phyloP scores from a whole-genome alignment of 345 rosid species.

The Euclidium syriacum region DNA sequence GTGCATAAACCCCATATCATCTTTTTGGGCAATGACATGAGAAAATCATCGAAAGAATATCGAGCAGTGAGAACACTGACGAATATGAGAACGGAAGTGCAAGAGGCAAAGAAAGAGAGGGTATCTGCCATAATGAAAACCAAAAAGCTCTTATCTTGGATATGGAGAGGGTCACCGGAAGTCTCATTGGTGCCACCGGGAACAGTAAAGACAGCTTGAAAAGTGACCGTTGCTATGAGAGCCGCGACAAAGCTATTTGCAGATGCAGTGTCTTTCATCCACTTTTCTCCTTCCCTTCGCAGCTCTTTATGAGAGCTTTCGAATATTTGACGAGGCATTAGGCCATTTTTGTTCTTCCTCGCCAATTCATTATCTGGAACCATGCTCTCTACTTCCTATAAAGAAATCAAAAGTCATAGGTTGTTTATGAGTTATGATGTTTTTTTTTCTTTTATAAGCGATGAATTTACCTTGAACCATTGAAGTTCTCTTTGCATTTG shows the following conservation, averaged over 20 bases:
- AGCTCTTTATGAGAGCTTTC: not conserved
- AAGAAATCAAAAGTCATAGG: no score
- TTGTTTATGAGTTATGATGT: not conserved
- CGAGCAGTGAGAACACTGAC: slow-evolving; percentile 23
- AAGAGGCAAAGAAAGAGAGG: slow-evolving; percentile 19
- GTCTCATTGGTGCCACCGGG: slow-evolving; percentile 19
- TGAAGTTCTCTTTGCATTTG: not conserved
- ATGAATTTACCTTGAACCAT: not conserved
- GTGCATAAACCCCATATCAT: slow-evolving; percentile 8
- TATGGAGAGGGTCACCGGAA: slow-evolving; percentile 9
- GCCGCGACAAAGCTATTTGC: slow-evolving; percentile 27
- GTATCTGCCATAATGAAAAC: slow-evolving; percentile 20
- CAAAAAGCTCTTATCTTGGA: not conserved
- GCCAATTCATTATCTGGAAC: not conserved
- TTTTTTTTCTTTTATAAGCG: not conserved
- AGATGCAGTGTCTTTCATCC: slow-evolving; percentile 29
- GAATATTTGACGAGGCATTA: slow-evolving; percentile 5
- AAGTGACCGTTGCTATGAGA: slow-evolving; percentile 23
- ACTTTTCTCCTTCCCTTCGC: slow-evolving; percentile 11
- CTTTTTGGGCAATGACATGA: slow-evolving; percentile 18
- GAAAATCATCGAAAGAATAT: slow-evolving; percentile 27
- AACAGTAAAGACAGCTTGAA: slow-evolving; percentile 25
- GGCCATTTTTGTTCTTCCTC: not conserved
- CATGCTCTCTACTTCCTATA: slow-evolving; percentile 14
- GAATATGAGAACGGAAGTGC: slow-evolving; percentile 28